A percentile compares a stretch with the other conserved stretches of the same genome.
phyloP scores from a whole-genome alignment of 1,284 basidiomycete species.

The Ustilago lituana region DNA sequence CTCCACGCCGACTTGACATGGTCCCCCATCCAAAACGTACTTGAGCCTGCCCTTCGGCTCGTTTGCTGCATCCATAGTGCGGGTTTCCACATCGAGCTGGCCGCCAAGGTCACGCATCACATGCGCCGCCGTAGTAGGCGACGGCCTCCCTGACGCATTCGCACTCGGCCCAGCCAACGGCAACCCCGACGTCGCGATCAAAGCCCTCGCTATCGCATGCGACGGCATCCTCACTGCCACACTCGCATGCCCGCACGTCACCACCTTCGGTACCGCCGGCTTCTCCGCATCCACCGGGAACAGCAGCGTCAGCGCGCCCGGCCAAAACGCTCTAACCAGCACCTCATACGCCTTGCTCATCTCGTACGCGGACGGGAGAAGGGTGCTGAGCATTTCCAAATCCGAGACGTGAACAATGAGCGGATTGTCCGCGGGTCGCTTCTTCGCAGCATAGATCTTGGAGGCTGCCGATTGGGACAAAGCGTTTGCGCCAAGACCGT shows the following conservation, averaged over 20 bases:
- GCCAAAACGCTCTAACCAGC: constrained; percentile 86
- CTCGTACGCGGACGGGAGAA: constrained; percentile 70
- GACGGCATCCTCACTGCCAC: constrained; percentile 94
- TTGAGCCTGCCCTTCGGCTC: constrained; percentile 69
- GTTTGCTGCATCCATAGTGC: background rate
- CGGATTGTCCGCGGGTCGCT: constrained; percentile 93
- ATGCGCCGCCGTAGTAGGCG: constrained; percentile 89
- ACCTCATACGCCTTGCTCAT: constrained; percentile 32
- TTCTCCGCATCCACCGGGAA: constrained; percentile 74
- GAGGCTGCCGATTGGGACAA: constrained; percentile 71
- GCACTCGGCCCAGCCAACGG: constrained; percentile 95
- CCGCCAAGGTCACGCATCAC: constrained; percentile 80
- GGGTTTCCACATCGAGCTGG: constrained; percentile 70
- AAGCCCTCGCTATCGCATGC: constrained; percentile 87
- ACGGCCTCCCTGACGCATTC: constrained; percentile 92
- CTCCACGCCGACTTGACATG: constrained; percentile 89
- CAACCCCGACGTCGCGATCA: constrained; percentile 79
- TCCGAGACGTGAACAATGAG: constrained; percentile 97
- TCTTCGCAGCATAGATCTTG: constrained; percentile 91
- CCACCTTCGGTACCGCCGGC: constrained; percentile 51
- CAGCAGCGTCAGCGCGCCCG: constrained; percentile 89
- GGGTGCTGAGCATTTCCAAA: constrained; percentile 75
- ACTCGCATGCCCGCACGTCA: constrained; percentile 80
- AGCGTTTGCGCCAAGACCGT: constrained; percentile 91
- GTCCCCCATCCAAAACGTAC: constrained; percentile 90